A percentile compares a stretch with the other conserved stretches of the same genome.
Evolutionary conservation across 2,329 filamentous ascomycete species (phyloP).

Genomic region (Sclerotinia minor): DNA sequence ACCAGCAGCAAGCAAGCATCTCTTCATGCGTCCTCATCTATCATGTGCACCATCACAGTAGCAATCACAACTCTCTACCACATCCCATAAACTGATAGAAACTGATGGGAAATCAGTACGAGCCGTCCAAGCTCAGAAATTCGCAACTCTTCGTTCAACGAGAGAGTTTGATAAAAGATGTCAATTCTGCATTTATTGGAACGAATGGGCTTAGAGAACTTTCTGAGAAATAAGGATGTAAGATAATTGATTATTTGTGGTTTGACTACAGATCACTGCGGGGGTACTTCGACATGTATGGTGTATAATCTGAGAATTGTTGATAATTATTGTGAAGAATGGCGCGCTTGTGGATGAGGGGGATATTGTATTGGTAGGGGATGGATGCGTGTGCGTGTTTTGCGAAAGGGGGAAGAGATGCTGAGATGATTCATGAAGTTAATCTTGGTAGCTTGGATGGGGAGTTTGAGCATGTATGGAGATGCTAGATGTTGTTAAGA

Average conservation of each 20-base stretch:
- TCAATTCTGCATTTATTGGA: conserved; percentile 8
- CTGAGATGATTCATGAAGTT: conserved; percentile 12
- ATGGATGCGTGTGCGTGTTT: conserved; percentile 14
- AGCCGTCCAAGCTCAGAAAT: background rate
- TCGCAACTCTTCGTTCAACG: background rate
- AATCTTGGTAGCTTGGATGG: conserved; percentile 13
- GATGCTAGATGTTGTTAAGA: background rate
- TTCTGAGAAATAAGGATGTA: background rate
- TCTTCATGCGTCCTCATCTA: conserved; percentile 1
- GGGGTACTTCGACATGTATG: conserved; percentile 4
- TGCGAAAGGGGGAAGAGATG: background rate
- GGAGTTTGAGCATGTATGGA: conserved; percentile 8
- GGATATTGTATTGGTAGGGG: conserved; percentile 3
- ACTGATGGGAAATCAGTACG: background rate
- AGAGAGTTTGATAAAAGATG: conserved; percentile 4
- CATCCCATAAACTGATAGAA: conserved; percentile 13
- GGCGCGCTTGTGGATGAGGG: background rate
- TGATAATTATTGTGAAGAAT: conserved; percentile 11
- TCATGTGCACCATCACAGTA: conserved; percentile 17
- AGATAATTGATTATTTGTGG: conserved; percentile 14
- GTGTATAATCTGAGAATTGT: conserved; percentile 9
- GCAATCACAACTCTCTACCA: background rate
- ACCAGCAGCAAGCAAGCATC: background rate
- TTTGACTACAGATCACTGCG: conserved; percentile 12
- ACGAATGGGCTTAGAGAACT: background rate